phyloP scores from a whole-genome alignment of 2,329 filamentous ascomycete species.

The Pseudogymnoascus sp. region DNA sequence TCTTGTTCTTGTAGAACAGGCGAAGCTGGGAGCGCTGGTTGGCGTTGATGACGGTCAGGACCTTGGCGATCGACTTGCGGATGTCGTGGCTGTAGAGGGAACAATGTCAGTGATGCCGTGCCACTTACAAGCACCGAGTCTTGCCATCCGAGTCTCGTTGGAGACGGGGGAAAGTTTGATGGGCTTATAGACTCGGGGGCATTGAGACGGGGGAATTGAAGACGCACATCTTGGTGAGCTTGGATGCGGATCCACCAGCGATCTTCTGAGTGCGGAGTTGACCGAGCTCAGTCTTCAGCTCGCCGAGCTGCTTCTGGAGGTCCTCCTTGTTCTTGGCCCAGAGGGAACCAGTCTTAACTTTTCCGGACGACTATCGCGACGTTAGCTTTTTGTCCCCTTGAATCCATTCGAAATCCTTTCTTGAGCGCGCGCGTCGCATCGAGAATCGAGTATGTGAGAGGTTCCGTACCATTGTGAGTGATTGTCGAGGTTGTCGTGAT shows the following conservation, averaged over 20 bases:
- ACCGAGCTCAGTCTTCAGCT: slow-evolving; percentile 93
- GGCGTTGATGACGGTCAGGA: slow-evolving; percentile 99
- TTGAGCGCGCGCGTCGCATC: not conserved
- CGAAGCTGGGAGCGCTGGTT: slow-evolving; percentile 98
- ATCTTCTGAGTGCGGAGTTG: slow-evolving; percentile 98
- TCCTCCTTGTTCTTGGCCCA: slow-evolving; percentile 99
- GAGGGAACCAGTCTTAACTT: slow-evolving; percentile 93
- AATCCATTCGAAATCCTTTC: not conserved
- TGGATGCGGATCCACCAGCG: slow-evolving; percentile 80
- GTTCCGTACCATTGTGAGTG: slow-evolving; percentile 30
- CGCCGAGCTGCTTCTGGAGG: slow-evolving; percentile 86
- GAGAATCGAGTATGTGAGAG: slow-evolving; percentile 5
- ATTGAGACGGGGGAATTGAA: slow-evolving; percentile 16
- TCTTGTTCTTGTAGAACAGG: slow-evolving; percentile 99
- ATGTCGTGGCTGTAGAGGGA: slow-evolving; percentile 72
- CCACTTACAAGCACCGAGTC: slow-evolving; percentile 11
- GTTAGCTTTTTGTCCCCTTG: slow-evolving; percentile 23
- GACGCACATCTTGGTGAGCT: slow-evolving; percentile 94
- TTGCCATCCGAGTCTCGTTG: not conserved
- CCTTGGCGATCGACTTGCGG: slow-evolving; percentile 98
- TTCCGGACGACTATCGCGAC: slow-evolving; percentile 48
- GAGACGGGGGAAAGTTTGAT: not conserved
- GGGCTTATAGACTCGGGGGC: slow-evolving; percentile 11
- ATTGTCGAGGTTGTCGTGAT: slow-evolving; percentile 22
- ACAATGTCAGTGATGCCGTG: slow-evolving; percentile 15